phyloP scores from a whole-genome alignment of 768 basidiomycete genomes.

The Tulasnella sp. region DNA sequence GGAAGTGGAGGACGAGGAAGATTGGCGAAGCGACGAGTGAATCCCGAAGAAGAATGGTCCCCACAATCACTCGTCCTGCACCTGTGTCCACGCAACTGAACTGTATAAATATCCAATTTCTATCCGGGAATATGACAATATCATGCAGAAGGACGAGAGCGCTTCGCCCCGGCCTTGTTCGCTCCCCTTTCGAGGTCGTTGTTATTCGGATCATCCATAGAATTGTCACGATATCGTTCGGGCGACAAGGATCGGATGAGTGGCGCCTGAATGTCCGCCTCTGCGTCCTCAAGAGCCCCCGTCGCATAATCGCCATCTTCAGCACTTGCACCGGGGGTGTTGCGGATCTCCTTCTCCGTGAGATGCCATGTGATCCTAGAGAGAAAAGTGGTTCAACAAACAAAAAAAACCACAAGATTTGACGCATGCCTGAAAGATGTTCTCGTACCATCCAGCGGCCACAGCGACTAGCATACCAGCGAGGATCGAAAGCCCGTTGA shows the following conservation, averaged over 20 bases:
- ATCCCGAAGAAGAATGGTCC: too few species aligned
- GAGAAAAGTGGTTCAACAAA: conserved; percentile 12
- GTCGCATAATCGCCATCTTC: conserved; percentile 45
- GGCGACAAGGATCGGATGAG: conserved; percentile 2
- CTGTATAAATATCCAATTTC: too few species aligned
- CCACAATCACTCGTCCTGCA: too few species aligned
- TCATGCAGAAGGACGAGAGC: too few species aligned
- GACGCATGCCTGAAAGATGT: background rate
- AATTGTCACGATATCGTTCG: conserved; percentile 4
- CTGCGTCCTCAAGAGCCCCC: conserved; percentile 48
- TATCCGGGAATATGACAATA: too few species aligned
- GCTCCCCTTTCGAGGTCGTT: background rate
- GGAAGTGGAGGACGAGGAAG: conserved; percentile 12
- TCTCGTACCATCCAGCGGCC: conserved; percentile 59
- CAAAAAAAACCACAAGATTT: background rate
- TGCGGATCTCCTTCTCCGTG: conserved; percentile 49
- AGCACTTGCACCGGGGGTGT: conserved; percentile 38
- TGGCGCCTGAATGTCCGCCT: conserved; percentile 6
- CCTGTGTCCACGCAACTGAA: too few species aligned
- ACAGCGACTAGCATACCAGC: conserved; percentile 48
- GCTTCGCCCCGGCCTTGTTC: background rate
- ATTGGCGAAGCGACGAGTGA: conserved; percentile 14
- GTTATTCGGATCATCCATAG: background rate
- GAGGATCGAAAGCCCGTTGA: conserved; percentile 50
- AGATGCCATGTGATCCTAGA: conserved; percentile 54